Base-by-base conservation (phyloP, 768 basidiomycete genomes). In the Trametes villosa region DNA sequence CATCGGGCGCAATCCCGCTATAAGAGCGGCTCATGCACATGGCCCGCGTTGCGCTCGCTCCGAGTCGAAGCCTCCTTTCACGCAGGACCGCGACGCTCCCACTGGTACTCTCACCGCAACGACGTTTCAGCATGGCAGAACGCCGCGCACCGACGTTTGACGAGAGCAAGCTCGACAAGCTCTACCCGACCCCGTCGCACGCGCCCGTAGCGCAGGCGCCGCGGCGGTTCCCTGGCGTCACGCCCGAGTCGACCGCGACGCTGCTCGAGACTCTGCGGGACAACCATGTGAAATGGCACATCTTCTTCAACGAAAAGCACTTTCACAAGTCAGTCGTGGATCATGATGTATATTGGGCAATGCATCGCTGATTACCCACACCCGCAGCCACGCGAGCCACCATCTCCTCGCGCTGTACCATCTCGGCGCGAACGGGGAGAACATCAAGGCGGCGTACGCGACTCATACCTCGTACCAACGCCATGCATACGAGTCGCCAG, bases 401-500 rank as follows among this genome's bases (percentile, higher is more conserved):
- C 84, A 82, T 26, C 63, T 82, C 20, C 70, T 87, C 26, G 85
- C 86, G 7, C 74, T 83, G 1, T 89, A 83, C 77, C 76, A 78
- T 1, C 70, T 91, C 13, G 88, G 88, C 5, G 87, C 80, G 0
- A 73, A 78, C 20, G 70, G 71, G 1, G 59, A 69, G 7, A 66
- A 80, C 36, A 73, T 82, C 4, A 66, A 74, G 31, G 76, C 74
- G 2, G 80, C 77, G 3, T 82, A 79, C 64, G 63, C 70, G 7
- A 70, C 62, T 0, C 76, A 81, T 47, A 72, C 73, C 36, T 64
- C 67, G 12, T 74, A 74, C 52, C 75, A 75, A 56, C 71, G 69
- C 4, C 68, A 71, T 9, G 73, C 74, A 1, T 74, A 76, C 47
- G 61, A 70, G 15, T 81, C 85, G 4, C 83, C 84, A 0, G 71